Conservation (phyloP, 129 eudicot species). For the Smallanthus sonchifolius region DNA sequence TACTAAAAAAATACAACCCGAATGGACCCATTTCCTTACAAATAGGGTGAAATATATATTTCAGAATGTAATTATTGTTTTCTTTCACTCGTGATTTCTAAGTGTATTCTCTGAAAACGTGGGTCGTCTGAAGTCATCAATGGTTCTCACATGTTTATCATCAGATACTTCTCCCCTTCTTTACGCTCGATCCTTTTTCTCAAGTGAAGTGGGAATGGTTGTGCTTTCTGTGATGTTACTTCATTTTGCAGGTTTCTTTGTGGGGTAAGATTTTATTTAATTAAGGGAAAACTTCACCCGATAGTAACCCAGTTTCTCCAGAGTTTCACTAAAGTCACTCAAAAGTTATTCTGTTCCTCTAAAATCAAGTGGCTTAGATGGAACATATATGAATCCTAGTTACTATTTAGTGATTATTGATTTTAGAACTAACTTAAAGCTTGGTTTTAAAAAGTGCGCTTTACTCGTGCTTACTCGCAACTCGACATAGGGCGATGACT, state of each 20-base stretch:
- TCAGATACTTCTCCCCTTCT: conserved; percentile 44
- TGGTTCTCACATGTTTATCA: conserved; percentile 40
- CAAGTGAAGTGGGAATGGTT: conserved; percentile 63
- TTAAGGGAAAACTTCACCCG: no score
- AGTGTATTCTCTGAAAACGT: conserved; percentile 85
- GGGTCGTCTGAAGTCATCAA: conserved; percentile 58
- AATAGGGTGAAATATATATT: neutral
- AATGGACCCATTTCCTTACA: neutral
- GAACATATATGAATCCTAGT: no score
- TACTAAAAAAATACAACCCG: neutral
- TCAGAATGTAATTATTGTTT: neutral
- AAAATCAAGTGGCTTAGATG: no score
- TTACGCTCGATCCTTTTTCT: conserved; percentile 41
- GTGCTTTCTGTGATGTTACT: conserved; percentile 62
- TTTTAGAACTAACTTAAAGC: no score
- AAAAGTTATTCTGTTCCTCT: no score
- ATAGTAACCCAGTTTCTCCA: no score
- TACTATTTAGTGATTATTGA: no score
- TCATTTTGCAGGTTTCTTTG: conserved; percentile 83
- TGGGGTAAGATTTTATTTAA: conserved; percentile 51
- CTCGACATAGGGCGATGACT: no score
- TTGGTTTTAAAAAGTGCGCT: no score
- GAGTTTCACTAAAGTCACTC: no score
- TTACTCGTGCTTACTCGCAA: no score
- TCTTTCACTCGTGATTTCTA: neutral